These are phyloP conservation scores for Pseudozyma thailandica DNA, from an alignment of 1,284 basidiomycete species.

Conservation along the genomic window DNA sequence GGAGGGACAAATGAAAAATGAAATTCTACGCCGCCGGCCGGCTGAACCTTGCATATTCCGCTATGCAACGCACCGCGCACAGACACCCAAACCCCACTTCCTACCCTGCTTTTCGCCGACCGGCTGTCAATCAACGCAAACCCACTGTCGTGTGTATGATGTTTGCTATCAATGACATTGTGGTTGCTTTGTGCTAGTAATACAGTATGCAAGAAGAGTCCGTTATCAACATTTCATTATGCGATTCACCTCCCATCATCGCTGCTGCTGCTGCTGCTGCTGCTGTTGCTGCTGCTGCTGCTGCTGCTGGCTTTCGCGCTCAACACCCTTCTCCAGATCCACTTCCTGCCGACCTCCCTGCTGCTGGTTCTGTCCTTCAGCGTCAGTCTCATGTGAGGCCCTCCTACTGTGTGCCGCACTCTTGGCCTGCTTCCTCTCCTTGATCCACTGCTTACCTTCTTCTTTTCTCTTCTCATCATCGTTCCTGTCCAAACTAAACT, in stretches of 20 bases:
- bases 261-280: no score
- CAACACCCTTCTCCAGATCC: not conserved
- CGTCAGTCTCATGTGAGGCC: conserved; percentile 2
- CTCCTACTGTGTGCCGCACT: conserved; percentile 6
- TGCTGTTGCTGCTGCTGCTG: not conserved
- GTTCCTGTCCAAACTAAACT: conserved; percentile 73
- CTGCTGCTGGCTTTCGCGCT: not conserved
- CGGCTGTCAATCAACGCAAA: not conserved
- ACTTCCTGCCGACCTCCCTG: not conserved
- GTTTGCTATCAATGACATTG: not conserved
- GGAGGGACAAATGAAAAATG: not conserved
- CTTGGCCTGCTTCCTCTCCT: conserved; percentile 36
- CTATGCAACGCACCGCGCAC: not conserved
- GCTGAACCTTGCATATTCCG: not conserved
- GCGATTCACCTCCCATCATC: no score
- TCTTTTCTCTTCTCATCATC: conserved; percentile 73
- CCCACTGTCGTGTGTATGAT: no score
- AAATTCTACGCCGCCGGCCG: not conserved
- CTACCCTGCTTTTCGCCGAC: not conserved
- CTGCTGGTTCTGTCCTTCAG: not conserved
- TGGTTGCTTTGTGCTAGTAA: not conserved
- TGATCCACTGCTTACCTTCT: conserved; percentile 66
- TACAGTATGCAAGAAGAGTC: not conserved
- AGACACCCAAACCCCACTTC: not conserved
- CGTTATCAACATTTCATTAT: no score